phyloP scores from a whole-genome alignment of 2,329 filamentous ascomycete genomes.

The Fusarium multiceps region DNA sequence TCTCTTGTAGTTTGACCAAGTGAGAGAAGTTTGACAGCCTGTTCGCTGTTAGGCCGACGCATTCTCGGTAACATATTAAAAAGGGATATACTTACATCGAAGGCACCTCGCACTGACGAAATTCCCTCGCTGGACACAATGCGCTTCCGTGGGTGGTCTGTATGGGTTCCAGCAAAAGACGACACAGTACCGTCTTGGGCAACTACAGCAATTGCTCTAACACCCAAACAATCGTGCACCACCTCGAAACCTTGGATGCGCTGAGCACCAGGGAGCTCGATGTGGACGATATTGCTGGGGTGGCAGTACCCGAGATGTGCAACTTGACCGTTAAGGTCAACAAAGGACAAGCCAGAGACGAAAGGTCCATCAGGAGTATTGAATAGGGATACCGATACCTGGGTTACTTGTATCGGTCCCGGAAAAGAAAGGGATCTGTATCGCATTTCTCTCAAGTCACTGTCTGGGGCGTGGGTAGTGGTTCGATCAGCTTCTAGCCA shows the following conservation, averaged over 20 bases:
- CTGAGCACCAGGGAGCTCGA: neutral
- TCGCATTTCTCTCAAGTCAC: too few species aligned
- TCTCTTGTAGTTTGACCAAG: neutral
- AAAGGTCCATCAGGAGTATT: too few species aligned
- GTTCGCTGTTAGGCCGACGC: neutral
- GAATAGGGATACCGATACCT: too few species aligned
- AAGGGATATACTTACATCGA: neutral
- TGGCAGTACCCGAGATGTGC: neutral
- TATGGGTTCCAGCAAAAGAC: neutral
- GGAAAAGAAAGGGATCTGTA: too few species aligned
- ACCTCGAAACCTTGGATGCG: neutral
- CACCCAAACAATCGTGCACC: neutral
- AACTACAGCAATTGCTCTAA: neutral
- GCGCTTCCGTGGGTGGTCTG: neutral
- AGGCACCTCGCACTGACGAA: neutral
- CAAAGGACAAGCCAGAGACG: too few species aligned
- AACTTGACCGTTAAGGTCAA: too few species aligned
- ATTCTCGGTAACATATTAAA: neutral
- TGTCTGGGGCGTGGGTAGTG: too few species aligned
- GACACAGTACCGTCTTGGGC: neutral
- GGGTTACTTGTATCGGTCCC: too few species aligned
- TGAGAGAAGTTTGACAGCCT: neutral
- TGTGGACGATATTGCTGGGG: fast-evolving
- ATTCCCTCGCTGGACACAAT: neutral
- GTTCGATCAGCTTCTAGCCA: too few species aligned